Evolutionary conservation across 352 stramenopile genomes (phyloP).

Genomic region (Phytophthora vignae): DNA sequence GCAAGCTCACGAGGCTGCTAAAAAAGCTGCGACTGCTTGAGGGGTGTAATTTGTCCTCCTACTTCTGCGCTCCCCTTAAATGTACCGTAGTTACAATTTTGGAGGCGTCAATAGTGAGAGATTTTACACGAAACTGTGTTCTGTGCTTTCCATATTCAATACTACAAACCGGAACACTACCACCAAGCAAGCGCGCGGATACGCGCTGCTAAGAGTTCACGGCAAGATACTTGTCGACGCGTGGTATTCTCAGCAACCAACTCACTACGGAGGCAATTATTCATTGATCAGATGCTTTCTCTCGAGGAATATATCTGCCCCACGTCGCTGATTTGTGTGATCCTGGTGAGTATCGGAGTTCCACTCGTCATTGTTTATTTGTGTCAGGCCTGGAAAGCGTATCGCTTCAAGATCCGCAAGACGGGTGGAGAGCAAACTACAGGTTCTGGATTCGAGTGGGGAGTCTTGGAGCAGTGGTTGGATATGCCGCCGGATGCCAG

Average conservation of each 20-base stretch:
- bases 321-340: slow-evolving; percentile 1
- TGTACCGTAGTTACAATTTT: too few relatives aligned
- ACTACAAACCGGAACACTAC: not conserved
- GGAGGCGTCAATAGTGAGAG: too few relatives aligned
- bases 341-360: slow-evolving; percentile 2
- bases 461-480: not conserved
- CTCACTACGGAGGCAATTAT: slow-evolving; percentile 23
- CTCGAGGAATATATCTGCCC: slow-evolving; percentile 20
- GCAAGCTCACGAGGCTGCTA: not conserved
- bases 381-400: slow-evolving; percentile 8
- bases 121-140: too few relatives aligned
- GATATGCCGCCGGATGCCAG: not conserved
- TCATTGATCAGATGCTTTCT: slow-evolving; percentile 16
- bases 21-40: not conserved
- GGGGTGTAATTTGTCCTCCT: too few relatives aligned
- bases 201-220: not conserved
- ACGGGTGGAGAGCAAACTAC: not conserved
- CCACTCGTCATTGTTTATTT: not conserved
- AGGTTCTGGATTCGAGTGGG: slow-evolving; percentile 18
- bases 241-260: slow-evolving; percentile 15
- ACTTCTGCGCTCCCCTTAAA: too few relatives aligned
- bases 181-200: not conserved
- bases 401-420: slow-evolving; percentile 7
- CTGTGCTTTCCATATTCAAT: too few relatives aligned
- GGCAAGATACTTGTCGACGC: not conserved